Evolutionary conservation across 306 rosid genomes (phyloP).

Genomic region (Begonia loranthoides): DNA sequence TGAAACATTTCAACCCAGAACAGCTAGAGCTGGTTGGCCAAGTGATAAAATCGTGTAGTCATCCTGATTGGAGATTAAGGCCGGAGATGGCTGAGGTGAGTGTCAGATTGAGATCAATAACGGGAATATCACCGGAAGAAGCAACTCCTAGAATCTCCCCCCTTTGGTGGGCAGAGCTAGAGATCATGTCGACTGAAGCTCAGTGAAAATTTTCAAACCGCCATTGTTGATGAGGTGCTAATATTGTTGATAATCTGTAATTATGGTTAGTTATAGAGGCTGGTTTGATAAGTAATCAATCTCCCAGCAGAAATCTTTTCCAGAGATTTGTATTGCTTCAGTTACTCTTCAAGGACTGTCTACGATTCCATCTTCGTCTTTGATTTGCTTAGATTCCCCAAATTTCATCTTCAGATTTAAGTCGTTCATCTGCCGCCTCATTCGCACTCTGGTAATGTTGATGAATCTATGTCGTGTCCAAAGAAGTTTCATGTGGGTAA

Average conservation of each 20-base stretch:
- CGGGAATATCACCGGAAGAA: slow-evolving; percentile 62
- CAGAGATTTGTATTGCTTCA: too few species aligned
- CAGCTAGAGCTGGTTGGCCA: slow-evolving; percentile 42
- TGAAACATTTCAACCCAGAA: slow-evolving; percentile 41
- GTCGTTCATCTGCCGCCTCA: too few species aligned
- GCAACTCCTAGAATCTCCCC: slow-evolving; percentile 77
- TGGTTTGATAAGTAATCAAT: too few species aligned
- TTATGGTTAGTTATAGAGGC: slow-evolving; percentile 8
- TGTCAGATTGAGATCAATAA: slow-evolving; percentile 49
- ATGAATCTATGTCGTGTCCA: too few species aligned
- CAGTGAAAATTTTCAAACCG: slow-evolving; percentile 27
- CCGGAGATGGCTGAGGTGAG: slow-evolving; percentile 49
- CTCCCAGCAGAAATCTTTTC: too few species aligned
- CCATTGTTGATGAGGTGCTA: too few species aligned
- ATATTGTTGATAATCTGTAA: slow-evolving; percentile 12
- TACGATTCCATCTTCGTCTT: not conserved
- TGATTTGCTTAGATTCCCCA: not conserved
- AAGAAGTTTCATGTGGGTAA: too few species aligned
- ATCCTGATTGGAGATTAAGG: slow-evolving; percentile 35
- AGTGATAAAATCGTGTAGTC: slow-evolving; percentile 42
- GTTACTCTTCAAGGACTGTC: too few species aligned
- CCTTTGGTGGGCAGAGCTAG: slow-evolving; percentile 99
- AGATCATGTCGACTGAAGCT: slow-evolving; percentile 49
- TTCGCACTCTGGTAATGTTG: too few species aligned
- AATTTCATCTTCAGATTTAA: too few species aligned